Percentiles rank a stretch among this genome's conserved stretches.
These are phyloP conservation scores for Tilletia caries DNA, from an alignment of 1,284 basidiomycete genomes.

Conservation along the genomic window DNA sequence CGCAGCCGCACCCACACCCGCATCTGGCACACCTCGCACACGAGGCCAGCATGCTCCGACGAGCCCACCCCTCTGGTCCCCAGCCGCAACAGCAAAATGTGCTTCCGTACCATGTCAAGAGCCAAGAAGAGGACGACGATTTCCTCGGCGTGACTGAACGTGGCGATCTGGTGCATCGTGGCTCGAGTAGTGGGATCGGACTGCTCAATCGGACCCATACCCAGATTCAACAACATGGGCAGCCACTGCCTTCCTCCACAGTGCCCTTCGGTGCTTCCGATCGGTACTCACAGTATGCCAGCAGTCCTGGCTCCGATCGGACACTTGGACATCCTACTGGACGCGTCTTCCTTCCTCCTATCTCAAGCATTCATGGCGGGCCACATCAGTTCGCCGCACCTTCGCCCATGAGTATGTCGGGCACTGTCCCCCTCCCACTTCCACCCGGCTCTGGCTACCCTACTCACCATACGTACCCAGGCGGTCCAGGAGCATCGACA, in stretches of 20 bases:
- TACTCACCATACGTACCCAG: background rate
- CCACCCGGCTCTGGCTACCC: background rate
- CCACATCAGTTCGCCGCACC: background rate
- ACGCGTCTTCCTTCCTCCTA: conserved; percentile 2
- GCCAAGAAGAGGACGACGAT: conserved; percentile 18
- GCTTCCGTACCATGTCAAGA: background rate
- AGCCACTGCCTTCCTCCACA: conserved; percentile 11
- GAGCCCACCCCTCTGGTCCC: background rate
- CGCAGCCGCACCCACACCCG: background rate
- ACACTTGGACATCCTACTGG: background rate
- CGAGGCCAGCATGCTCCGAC: conserved; percentile 5
- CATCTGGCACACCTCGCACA: conserved; percentile 5
- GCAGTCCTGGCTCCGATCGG: background rate
- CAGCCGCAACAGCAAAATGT: background rate
- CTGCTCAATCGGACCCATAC: conserved; percentile 22
- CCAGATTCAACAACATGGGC: conserved; percentile 23
- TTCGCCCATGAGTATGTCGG: background rate
- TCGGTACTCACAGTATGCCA: background rate
- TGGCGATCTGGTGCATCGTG: conserved; percentile 42
- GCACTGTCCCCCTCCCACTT: background rate
- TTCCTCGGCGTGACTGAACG: conserved; percentile 27
- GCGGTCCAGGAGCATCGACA: too few relatives aligned
- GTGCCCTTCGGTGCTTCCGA: background rate
- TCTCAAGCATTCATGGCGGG: background rate
- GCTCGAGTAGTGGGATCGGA: conserved; percentile 41